Evolutionary conservation across 208 protist species (phyloP).

Genomic region (Trypanosomatidae sp.): DNA sequence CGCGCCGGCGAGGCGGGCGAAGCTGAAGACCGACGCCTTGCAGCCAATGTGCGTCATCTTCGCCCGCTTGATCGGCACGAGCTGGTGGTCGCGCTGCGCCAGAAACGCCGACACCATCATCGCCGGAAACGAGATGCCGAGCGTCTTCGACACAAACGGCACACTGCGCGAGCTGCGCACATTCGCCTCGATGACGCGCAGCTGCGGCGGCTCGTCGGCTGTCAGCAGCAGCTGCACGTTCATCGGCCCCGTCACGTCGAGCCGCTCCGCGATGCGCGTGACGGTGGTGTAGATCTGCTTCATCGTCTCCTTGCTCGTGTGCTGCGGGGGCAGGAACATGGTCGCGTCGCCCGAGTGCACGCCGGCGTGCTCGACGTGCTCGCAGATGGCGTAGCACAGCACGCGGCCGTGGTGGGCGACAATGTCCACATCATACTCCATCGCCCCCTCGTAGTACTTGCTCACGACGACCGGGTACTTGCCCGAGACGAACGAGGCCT

Average conservation of each 20-base stretch:
- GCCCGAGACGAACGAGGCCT: constrained; percentile 83
- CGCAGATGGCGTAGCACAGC: constrained; percentile 94
- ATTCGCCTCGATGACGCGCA: constrained; percentile 97
- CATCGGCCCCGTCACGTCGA: constrained; percentile 95
- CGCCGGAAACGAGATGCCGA: constrained; percentile 91
- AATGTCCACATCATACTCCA: constrained; percentile 98
- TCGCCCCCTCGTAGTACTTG: constrained; percentile 95
- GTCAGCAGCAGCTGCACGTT: constrained; percentile 98
- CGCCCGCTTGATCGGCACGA: constrained; percentile 74
- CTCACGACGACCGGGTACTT: constrained; percentile 94
- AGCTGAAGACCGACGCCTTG: constrained; percentile 98
- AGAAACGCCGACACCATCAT: constrained; percentile 81
- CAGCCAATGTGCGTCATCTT: constrained; percentile 90
- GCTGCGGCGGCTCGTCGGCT: constrained; percentile 74
- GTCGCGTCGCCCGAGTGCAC: constrained; percentile 96
- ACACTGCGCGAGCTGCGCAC: constrained; percentile 95
- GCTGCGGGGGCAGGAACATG: constrained; percentile 90
- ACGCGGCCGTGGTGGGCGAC: constrained; percentile 94
- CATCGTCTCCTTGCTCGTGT: constrained; percentile 75
- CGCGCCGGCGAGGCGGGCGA: constrained; percentile 93
- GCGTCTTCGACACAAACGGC: constrained; percentile 96
- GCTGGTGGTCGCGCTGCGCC: constrained; percentile 41
- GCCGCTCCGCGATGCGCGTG: constrained; percentile 85
- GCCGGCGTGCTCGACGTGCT: constrained; percentile 98
- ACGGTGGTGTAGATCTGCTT: constrained; percentile 67